These are phyloP conservation scores for Fusarium hainanense DNA, from an alignment of 2,329 filamentous ascomycete species.

Conservation along the genomic window DNA sequence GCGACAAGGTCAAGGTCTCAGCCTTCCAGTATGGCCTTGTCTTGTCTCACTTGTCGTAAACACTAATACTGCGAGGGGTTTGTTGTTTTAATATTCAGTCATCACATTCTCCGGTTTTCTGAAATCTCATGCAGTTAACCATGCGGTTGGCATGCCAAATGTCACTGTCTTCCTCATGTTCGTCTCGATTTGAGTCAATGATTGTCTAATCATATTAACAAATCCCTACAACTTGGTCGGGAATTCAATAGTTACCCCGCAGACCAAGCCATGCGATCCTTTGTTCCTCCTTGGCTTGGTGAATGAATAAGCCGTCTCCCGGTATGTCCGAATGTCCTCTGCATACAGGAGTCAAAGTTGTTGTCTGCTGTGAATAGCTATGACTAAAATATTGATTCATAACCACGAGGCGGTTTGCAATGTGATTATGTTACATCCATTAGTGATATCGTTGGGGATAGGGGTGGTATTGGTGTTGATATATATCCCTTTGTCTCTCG, in stretches of 20 bases:
- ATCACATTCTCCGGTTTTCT: neutral
- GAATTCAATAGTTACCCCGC: conserved; percentile 18
- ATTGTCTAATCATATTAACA: neutral
- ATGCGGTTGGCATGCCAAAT: conserved; percentile 11
- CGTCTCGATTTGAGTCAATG: neutral
- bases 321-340: neutral
- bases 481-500: neutral
- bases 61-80: neutral
- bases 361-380: neutral
- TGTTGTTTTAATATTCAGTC: neutral
- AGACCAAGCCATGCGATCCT: conserved; percentile 16
- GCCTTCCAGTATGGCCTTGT: conserved; percentile 1
- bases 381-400: neutral
- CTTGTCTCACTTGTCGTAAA: conserved; percentile 2
- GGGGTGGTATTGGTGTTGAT: neutral
- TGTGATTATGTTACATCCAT: conserved; percentile 6
- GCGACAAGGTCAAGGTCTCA: neutral
- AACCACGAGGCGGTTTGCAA: conserved; percentile 2
- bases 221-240: conserved; percentile 1
- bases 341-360: neutral
- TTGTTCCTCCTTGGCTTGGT: conserved; percentile 16
- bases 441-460: neutral
- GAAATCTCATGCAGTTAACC: neutral
- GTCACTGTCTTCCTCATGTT: neutral
- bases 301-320: neutral